Evolutionary conservation across 192 early-diverging fungal genomes (phyloP).

Genomic region (Podila verticillata): DNA sequence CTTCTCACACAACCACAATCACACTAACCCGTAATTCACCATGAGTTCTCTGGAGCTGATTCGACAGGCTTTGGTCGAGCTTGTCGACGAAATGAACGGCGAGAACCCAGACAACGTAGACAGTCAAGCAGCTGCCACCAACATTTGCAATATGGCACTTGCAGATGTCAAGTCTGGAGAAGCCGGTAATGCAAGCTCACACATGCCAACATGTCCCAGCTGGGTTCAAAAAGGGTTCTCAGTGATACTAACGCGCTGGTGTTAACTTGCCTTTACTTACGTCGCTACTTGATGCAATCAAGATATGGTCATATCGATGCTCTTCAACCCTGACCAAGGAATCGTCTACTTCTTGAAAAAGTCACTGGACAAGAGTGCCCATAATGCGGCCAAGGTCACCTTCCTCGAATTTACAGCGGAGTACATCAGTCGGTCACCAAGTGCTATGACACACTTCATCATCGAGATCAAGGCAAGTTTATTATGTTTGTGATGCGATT

Average conservation of each 20-base stretch:
- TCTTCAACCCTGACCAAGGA: constrained; percentile 56
- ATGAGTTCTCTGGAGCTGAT: constrained; percentile 47
- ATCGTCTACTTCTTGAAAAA: constrained; percentile 53
- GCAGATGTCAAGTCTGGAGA: constrained; percentile 29
- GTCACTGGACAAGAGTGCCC: constrained; percentile 34
- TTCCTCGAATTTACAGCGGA: constrained; percentile 58
- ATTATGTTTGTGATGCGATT: background rate
- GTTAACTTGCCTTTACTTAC: background rate
- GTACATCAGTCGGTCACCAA: constrained; percentile 46
- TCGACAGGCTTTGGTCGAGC: constrained; percentile 44
- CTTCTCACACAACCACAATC: background rate
- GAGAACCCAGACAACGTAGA: constrained; percentile 35
- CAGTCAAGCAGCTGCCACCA: constrained; percentile 41
- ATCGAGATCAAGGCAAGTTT: constrained; percentile 48
- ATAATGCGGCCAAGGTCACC: constrained; percentile 35
- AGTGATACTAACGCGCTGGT: background rate
- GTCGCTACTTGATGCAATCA: background rate
- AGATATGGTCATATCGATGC: constrained; percentile 57
- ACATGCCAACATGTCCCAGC: background rate
- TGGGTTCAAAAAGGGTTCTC: background rate
- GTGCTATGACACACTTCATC: constrained; percentile 45
- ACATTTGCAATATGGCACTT: constrained; percentile 46
- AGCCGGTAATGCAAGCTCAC: constrained; percentile 8
- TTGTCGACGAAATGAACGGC: constrained; percentile 49
- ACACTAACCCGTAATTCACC: background rate